Evolutionary conservation across 1,284 basidiomycete genomes (phyloP).

Genomic region (Ustilago xerochloae): DNA sequence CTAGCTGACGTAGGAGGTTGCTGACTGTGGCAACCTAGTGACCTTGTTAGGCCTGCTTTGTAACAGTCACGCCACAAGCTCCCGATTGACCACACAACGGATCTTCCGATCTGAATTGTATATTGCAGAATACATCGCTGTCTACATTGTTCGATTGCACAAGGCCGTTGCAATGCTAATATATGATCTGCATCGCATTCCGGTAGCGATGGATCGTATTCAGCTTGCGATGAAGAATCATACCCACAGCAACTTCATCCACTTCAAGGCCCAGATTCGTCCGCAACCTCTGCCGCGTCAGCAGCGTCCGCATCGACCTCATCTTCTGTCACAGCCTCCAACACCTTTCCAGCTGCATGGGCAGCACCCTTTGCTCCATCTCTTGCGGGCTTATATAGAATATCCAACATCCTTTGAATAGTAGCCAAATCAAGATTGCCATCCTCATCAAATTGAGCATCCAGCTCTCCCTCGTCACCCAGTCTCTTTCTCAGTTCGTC

Average conservation of each 20-base stretch:
- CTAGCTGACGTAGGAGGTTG: too few species aligned
- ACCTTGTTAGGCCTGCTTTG: not conserved
- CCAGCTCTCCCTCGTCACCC: slow-evolving; percentile 39
- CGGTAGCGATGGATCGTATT: not conserved
- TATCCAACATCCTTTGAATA: slow-evolving; percentile 58
- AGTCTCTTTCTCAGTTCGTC: slow-evolving; percentile 29
- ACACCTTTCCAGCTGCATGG: slow-evolving; percentile 18
- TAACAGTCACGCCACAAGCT: not conserved
- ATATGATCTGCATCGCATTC: not conserved
- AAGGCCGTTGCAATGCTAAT: too few species aligned
- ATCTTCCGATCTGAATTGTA: not conserved
- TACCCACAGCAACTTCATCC: not conserved
- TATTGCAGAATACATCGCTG: too few species aligned
- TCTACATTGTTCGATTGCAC: too few species aligned
- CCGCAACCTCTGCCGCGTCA: slow-evolving; percentile 40
- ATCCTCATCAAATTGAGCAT: slow-evolving; percentile 58
- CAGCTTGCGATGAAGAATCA: not conserved
- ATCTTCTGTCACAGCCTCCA: slow-evolving; percentile 33
- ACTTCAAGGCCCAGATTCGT: slow-evolving; percentile 24
- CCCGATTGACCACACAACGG: not conserved
- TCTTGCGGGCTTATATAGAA: slow-evolving; percentile 50
- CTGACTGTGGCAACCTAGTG: not conserved
- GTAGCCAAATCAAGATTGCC: slow-evolving; percentile 59
- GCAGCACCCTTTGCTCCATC: slow-evolving; percentile 32
- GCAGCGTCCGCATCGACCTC: slow-evolving; percentile 37